phyloP scores from a whole-genome alignment of 805 yeast species.

The Hanseniaspora mollemarum region DNA sequence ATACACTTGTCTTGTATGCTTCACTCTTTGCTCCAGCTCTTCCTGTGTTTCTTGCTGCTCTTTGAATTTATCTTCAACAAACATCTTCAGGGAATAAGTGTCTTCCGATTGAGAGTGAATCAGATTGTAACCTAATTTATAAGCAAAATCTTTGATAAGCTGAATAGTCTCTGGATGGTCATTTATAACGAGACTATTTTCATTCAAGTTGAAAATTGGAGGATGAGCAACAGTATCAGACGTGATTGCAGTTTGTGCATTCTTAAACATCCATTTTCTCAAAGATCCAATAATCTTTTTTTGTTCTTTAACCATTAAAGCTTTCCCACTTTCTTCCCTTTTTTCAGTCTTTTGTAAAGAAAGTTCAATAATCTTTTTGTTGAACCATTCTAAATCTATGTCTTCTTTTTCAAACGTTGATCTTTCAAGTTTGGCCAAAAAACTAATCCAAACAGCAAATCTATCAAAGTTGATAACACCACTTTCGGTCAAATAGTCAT shows the following conservation, averaged over 20 bases:
- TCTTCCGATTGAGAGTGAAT: constrained; percentile 50
- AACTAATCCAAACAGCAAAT: constrained; percentile 62
- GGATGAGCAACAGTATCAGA: constrained; percentile 27
- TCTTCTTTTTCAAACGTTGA: constrained; percentile 76
- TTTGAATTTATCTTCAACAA: constrained; percentile 37
- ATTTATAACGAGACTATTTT: constrained; percentile 26
- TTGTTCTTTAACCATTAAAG: constrained; percentile 58
- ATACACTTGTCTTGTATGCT: constrained; percentile 41
- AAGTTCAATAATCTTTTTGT: constrained; percentile 67
- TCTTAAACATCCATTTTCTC: constrained; percentile 39
- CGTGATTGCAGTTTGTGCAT: constrained; percentile 21
- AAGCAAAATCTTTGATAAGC: constrained; percentile 52
- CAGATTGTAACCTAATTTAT: constrained; percentile 54
- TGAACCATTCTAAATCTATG: constrained; percentile 84
- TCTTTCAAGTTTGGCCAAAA: constrained; percentile 66
- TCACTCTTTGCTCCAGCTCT: constrained; percentile 44
- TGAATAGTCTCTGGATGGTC: constrained; percentile 41
- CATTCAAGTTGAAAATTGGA: constrained; percentile 34
- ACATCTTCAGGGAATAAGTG: constrained; percentile 49
- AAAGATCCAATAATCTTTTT: constrained; percentile 53
- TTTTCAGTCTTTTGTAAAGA: constrained; percentile 61
- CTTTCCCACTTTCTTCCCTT: constrained; percentile 53
- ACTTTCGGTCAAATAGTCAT: constrained; percentile 72
- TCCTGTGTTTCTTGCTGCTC: constrained; percentile 53
- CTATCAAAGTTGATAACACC: constrained; percentile 72